Evolutionary conservation across 2,329 filamentous ascomycete genomes (phyloP).

Genomic region (Rosellinia necatrix): DNA sequence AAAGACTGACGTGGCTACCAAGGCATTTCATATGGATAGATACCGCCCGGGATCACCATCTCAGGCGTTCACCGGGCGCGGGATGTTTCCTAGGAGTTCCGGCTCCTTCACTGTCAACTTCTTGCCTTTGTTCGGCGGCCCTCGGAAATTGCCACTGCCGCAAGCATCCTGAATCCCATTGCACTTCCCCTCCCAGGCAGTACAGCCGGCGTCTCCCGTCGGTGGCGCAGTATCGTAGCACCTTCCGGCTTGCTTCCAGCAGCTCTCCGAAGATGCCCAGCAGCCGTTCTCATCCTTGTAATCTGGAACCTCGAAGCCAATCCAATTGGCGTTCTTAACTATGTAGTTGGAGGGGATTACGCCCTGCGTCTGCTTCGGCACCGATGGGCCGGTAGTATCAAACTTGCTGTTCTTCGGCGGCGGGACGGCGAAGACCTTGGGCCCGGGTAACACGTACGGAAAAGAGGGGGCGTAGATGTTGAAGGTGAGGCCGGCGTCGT

Average conservation of each 20-base stretch:
- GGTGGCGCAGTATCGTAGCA: conserved; percentile 66
- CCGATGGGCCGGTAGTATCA: conserved; percentile 1
- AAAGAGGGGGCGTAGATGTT: conserved; percentile 65
- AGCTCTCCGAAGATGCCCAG: conserved; percentile 60
- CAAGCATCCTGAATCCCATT: conserved; percentile 51
- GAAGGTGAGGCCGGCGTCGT: conserved; percentile 62
- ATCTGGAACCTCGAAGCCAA: conserved; percentile 61
- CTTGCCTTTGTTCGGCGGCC: conserved; percentile 52
- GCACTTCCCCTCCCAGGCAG: conserved; percentile 68
- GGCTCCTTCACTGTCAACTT: conserved; percentile 39
- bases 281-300: conserved; percentile 63
- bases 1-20: no score
- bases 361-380: conserved; percentile 46
- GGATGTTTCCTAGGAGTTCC: conserved; percentile 30
- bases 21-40: no score
- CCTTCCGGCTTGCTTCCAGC: conserved; percentile 61
- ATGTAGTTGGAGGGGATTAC: conserved; percentile 59
- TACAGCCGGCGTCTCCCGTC: conserved; percentile 64
- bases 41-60: background rate
- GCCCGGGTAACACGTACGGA: conserved; percentile 64
- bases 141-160: conserved; percentile 47
- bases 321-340: conserved; percentile 74
- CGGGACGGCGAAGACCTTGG: conserved; percentile 54
- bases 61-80: conserved; percentile 30
- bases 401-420: conserved; percentile 12